Evolutionary conservation across 2,329 filamentous ascomycete species (phyloP), one percentile per base, ranked within the genome.

Genomic region (Nemania sp.): DNA sequence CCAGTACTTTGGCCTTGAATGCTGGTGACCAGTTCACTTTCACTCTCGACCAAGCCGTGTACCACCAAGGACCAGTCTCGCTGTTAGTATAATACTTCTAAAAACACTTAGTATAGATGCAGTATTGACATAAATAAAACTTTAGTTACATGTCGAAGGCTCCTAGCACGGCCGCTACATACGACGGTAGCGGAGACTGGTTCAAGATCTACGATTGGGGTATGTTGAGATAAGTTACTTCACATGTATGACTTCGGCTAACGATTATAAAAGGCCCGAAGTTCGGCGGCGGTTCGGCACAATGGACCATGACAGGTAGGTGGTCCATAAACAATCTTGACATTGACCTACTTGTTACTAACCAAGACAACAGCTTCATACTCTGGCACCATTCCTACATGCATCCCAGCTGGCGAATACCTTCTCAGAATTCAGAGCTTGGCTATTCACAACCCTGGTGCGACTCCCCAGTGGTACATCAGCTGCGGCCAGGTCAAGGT

Each of bases 401-500:
- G 77, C 56, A 76, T 86, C 52, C 74, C 75, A 5, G 66, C 75
- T 31, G 83, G 83, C 53, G 79, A 83, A 60, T 84, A 84, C 64
- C 77, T 85, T 54, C 71, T 84, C 28, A 74, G 82, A 28, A 80
- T 83, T 62, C 82, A 86, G 69, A 75, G 80, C 51, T 77, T 86
- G 43, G 83, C 80, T 23, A 80, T 86, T 42, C 83, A 87, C 72
- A 77, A 79, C 57, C 77, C 73, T 3, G 77, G 75, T 15, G 66
- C 66, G 26, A 72, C 71, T 42, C 74, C 75, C n/a, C 72, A 75
- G 66, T 76, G 80, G 60, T 78, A 80, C 56, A 64, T 75, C 37
- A 69, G 68, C 58, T 80, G 77, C 55, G 76, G 73, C 1, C 77
- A 80, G 57, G 63, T 79, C 60, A 74, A 71, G 20, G 71, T 80